Base-by-base conservation (phyloP, 768 basidiomycete genomes). In the Astraeus odoratus region DNA sequence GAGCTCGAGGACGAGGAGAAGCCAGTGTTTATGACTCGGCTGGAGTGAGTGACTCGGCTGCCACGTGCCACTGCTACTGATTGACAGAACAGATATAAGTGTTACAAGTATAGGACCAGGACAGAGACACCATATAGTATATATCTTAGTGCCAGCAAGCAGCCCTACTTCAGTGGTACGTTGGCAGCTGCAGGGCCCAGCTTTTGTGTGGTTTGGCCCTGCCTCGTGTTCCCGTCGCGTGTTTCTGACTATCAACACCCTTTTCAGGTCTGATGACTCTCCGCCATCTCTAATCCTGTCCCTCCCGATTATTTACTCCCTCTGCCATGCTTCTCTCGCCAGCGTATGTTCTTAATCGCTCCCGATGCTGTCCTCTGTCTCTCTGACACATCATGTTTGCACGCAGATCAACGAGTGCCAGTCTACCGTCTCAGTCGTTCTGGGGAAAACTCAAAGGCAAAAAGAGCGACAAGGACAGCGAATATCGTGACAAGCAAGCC, bases 241-340 rank as follows among this genome's bases (percentile, higher is more conserved):
- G 59, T 48, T n/a, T 53, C 39, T 47, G 36, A 47, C 41, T 51
- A 50, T 64, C 54, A 51, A 44, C 40, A 45, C 54, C 65, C 51
- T 56, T 61, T 60, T 55, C 56, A 44, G 51, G 52, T 39, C 56
- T 53, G 52, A 52, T 63, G 57, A 59, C 44, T 56, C 49, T 62
- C 53, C 46, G 51, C 51, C 60, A 48, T 51, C 51, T 24, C 39
- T 50, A 54, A 51, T 24, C 22, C 51, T 51, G 42, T 51, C 52
- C 51, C 49, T 48, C 53, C 51, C 43, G 20, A 16, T 53, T 45
- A 44, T 36, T 49, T 49, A 49, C 51, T 40, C 54, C 44, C 57
- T 40, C 16, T 39, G 63, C 51, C 64, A 88, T 89, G 86, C 79
- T 89, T 57, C 78, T 80, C 65, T 88, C 86, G 53, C 87, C 87